These are phyloP conservation scores for Umbellularia californica DNA, from an alignment of 164 flowering plant species.

Conservation along the genomic window DNA sequence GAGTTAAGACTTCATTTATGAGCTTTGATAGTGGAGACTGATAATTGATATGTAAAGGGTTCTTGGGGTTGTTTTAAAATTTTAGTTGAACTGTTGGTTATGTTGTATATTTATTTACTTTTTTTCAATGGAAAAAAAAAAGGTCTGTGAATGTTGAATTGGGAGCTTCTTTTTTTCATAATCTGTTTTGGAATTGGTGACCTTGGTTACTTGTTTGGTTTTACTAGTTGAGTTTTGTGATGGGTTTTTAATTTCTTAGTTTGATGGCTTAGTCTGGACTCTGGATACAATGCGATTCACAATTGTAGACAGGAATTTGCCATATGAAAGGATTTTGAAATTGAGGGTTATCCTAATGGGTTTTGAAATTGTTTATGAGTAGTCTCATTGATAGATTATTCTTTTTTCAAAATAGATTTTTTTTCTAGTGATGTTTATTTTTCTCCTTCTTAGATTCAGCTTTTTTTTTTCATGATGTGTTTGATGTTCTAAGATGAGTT, in stretches of 20 bases:
- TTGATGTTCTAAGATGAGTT: not conserved
- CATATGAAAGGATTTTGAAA: not conserved
- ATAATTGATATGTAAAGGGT: not conserved
- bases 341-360: not conserved
- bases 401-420: too few relatives aligned
- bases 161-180: not conserved
- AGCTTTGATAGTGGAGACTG: not conserved
- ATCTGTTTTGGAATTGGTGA: not conserved
- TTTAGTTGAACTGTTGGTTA: not conserved
- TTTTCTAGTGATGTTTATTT: too few relatives aligned
- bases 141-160: not conserved
- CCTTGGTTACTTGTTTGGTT: too few relatives aligned
- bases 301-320: not conserved
- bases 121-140: too few relatives aligned
- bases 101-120: not conserved
- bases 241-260: not conserved
- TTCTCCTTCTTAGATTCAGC: too few relatives aligned
- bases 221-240: not conserved
- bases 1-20: not conserved
- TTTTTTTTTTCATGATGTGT: not conserved
- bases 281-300: not conserved
- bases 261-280: not conserved
- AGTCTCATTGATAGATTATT: not conserved
- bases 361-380: not conserved
- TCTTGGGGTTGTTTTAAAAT: not conserved